Base-by-base conservation (phyloP, 139 green algal genomes). In the Coelastrella sp. region DNA sequence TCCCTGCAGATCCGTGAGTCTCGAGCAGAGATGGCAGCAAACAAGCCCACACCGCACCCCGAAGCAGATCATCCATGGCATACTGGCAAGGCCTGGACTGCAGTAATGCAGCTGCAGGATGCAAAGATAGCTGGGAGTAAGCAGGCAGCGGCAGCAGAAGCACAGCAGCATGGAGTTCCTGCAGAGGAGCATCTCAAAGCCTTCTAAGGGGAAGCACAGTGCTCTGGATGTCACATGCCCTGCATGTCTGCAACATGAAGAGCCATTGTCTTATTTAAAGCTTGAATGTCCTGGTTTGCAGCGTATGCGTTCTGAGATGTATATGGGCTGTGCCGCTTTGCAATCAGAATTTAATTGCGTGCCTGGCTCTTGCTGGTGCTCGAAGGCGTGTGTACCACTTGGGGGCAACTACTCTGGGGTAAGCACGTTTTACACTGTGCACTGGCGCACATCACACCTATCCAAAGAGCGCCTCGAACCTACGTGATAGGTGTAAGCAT, bases 1-100 rank as follows among this genome's bases (percentile, higher is more conserved):
- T 59, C 0, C 0, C 19, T 74, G n/a, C 59, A 87, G 81, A 87
- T 78, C 61, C 10, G 68, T 6, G 32, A 64, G 22, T 73, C 73
- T n/a, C 19, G 23, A 4, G 3, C 58, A 73, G 78, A 85, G 61
- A 82, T 92, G 56, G 75, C 23, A 13, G 57, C 61, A 7, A 60
- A 73, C 13, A 47, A 68, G 13, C 65, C 84, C 14, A 75, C 74
- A 57, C 85, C 85, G 23, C 90, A 92, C 54, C 89, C 93, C 4
- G 89, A 80, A 2, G 94, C 89, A 4, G 90, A 96, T 73, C 91
- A 94, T 80, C 90, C 85, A 71, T 95, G 92, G 92, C 85, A 85
- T 84, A 87, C 87, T 4, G 93, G 92, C 64, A 74, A 79, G 16
- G 87, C 88, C 0, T 94, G 89, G 92, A 93, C 94, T 73, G 64